Evolutionary conservation across 805 yeast species (phyloP).

Genomic region (Brettanomyces anomalus): DNA sequence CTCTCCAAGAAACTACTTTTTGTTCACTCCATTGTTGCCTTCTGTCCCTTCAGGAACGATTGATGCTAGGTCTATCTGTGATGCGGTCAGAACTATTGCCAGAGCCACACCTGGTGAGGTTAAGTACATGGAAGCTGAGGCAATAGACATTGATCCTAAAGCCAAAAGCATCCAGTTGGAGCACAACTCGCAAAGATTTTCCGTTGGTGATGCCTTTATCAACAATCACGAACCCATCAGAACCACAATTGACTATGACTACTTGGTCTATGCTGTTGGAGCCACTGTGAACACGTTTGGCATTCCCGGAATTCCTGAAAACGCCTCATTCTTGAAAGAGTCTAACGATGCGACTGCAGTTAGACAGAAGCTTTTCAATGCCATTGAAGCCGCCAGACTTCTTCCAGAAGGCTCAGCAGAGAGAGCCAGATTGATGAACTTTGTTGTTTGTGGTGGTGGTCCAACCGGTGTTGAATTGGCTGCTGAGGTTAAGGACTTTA

Average conservation of each 20-base stretch:
- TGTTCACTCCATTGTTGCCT: conserved; percentile 93
- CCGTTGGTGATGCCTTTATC: conserved; percentile 45
- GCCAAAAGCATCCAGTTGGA: conserved; percentile 55
- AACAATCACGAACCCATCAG: conserved; percentile 35
- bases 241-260: conserved; percentile 57
- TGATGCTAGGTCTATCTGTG: conserved; percentile 84
- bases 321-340: conserved; percentile 86
- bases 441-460: conserved; percentile 96
- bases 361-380: conserved; percentile 73
- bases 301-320: conserved; percentile 86
- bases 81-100: conserved; percentile 83
- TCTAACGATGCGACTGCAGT: conserved; percentile 80
- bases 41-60: conserved; percentile 93
- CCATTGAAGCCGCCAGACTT: conserved; percentile 80
- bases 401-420: conserved; percentile 65
- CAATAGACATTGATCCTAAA: conserved; percentile 70
- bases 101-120: conserved; percentile 71
- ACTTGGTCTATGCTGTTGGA: conserved; percentile 88
- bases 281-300: conserved; percentile 93
- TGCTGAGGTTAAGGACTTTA: conserved; percentile 91
- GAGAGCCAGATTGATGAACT: conserved; percentile 74
- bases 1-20: conserved; percentile 90
- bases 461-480: conserved; percentile 98
- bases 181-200: conserved; percentile 45
- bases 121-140: conserved; percentile 82